Evolutionary conservation across 1,284 basidiomycete species (phyloP), one percentile per base, ranked within the genome.

Genomic region (Termitomyces sp.): DNA sequence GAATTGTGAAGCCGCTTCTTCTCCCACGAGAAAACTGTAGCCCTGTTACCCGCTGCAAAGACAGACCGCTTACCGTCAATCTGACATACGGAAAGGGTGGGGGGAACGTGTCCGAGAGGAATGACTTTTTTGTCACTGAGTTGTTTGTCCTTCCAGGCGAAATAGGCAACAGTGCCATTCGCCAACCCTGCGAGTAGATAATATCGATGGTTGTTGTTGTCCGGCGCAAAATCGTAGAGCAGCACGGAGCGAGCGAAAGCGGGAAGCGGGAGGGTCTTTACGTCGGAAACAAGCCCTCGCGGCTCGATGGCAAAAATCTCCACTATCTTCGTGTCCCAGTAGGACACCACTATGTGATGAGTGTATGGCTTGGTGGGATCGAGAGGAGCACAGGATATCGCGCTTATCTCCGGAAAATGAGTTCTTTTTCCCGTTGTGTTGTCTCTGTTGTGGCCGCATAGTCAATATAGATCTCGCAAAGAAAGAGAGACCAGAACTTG

Each of bases 141-240:
- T 52, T 73, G 58, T 53, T 73, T 70, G 33, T 72, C 76, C 59
- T 71, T 76, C 68, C 72, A 75, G 11, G 68, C 57, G 58, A 84
- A 86, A 5, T 80, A 75, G 3, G 83, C 76, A n/a, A 96, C 74
- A 3, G 81, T 81, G 1, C 95, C 95, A 66, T 97, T 84, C 5
- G 80, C 82, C 4, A 95, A 72, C 0, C 93, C 94, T 8, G 84
- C 82, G 18, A 97, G 72, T 5, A 97, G 74, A 57, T 86, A 79
- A 0, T 81, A 74, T 50, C 71, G 74, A 50, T 70, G 66, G 43
- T 77, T 68, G 11, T 64, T 49, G 38, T 66, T 69, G 52, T 72
- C 69, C 13, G 68, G 60, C 10, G 75, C 77, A 64, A 93, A 91
- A 55, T 81, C 80, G 62, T 82, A 76, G 43, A 92, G 66, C n/a